phyloP scores from a whole-genome alignment of 495 filamentous ascomycete species.

The Penicillium bialowiezense region DNA sequence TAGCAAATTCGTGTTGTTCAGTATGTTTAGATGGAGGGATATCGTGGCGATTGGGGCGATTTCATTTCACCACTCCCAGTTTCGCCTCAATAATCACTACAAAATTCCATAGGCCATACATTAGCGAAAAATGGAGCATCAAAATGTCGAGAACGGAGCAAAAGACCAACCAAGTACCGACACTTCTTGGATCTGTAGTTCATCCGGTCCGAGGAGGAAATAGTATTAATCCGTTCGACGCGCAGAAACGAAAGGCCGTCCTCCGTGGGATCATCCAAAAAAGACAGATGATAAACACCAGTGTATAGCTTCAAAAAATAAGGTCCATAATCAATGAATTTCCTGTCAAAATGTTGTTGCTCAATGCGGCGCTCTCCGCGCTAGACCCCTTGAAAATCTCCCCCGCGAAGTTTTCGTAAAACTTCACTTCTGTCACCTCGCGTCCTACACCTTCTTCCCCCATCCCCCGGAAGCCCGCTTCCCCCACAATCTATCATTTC shows the following conservation, averaged over 20 bases:
- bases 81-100: too few relatives aligned
- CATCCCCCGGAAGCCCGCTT: conserved; percentile 31
- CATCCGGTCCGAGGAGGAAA: conserved; percentile 40
- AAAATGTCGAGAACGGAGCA: too few relatives aligned
- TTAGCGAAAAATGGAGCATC: too few relatives aligned
- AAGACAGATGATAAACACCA: conserved; percentile 24
- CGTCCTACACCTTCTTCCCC: conserved; percentile 31
- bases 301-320: conserved; percentile 7
- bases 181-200: conserved; percentile 8
- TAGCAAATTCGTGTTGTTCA: too few relatives aligned
- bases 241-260: conserved; percentile 52
- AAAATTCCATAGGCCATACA: too few relatives aligned
- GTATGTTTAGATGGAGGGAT: too few relatives aligned
- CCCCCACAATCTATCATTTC: conserved; percentile 13
- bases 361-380: conserved; percentile 33
- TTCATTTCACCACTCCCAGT: too few relatives aligned
- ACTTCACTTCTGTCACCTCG: conserved; percentile 36
- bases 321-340: conserved; percentile 3
- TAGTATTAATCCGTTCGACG: conserved; percentile 50
- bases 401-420: conserved; percentile 44
- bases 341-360: conserved; percentile 33
- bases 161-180: background rate
- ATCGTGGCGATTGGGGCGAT: too few relatives aligned
- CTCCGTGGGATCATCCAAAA: conserved; percentile 40
- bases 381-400: conserved; percentile 40